Evolutionary conservation across 2,329 filamentous ascomycete species (phyloP), one percentile per base, ranked within the genome.

Genomic region (Trichoderma sp.): DNA sequence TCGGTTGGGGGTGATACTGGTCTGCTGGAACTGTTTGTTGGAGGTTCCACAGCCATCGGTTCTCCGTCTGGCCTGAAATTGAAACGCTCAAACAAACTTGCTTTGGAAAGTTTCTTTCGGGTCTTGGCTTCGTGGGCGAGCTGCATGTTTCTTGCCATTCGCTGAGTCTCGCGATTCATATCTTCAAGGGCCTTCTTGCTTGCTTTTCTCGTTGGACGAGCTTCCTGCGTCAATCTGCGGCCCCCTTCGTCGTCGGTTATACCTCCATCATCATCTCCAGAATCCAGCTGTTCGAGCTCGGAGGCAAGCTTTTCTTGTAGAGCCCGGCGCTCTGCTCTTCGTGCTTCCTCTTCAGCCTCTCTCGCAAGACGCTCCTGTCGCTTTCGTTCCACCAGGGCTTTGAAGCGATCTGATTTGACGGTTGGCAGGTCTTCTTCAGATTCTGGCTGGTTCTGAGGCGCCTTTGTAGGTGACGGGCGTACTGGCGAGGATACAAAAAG

Each of bases 141-240:
- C 80, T 98, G 95, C 88, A 97, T 93, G 78, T 92, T 97, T 75
- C 96, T 88, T 75, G 89, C 91, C 83, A 99, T 89, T 34, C 96
- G 90, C 83, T 99, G 96, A 1, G 95, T 98, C 81, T 99, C 96
- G 71, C 94, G 89, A 76, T 92, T 92, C 92, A 99, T 98, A 76
- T 98, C 95, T 79, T 98, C 93, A 55, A 98, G 80, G 0, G 96
- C 96, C 82, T 94, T 98, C 83, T 95, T 98, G 84, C 95, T 95
- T 0, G 96, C 95, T 79, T 96, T 97, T 13, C 96, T 89, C 11
- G 88, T 87, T 6, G 94, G 91, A 4, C 91, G 89, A 30, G 87
- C 85, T 50, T 88, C 84, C 77, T 95, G 92, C 0, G 92, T 93
- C 58, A 96, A 83, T 73, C 85, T 88, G 57, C 85, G 85, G n/a